Conservation (phyloP, 305 asterid species). For the Fraxinus ornus region DNA sequence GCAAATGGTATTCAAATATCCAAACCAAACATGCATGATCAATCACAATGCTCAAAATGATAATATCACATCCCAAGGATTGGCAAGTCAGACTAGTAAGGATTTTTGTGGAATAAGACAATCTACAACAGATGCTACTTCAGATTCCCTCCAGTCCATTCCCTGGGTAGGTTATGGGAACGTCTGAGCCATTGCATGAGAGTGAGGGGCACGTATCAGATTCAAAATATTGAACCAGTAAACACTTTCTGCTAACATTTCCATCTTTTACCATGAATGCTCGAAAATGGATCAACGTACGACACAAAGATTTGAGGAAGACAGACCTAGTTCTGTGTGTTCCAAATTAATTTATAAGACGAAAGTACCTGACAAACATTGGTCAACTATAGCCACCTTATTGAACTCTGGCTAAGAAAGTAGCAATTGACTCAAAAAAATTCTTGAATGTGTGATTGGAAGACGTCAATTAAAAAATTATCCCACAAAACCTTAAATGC, state of each 20-base stretch:
- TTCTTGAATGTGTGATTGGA: slow-evolving; percentile 13
- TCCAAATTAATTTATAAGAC: slow-evolving; percentile 9
- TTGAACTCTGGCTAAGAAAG: background rate
- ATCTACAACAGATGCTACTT: background rate
- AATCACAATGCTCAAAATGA: slow-evolving; percentile 6
- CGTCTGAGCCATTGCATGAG: background rate
- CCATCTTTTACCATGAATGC: background rate
- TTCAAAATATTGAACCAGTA: background rate
- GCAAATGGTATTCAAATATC: background rate
- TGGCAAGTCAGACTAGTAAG: slow-evolving; percentile 3
- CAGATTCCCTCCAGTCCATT: background rate
- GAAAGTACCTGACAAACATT: background rate
- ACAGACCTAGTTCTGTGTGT: slow-evolving; percentile 6
- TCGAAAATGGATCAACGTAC: background rate
- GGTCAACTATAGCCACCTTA: slow-evolving; percentile 9
- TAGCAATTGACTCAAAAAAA: background rate
- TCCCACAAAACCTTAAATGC: slow-evolving; percentile 13
- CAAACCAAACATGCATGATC: background rate
- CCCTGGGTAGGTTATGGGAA: background rate
- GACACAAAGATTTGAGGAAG: slow-evolving; percentile 1
- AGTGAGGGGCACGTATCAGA: background rate
- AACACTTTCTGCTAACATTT: slow-evolving; percentile 15
- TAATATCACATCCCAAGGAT: background rate
- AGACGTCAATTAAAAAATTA: slow-evolving; percentile 10
- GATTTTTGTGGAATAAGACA: background rate